Conservation (phyloP, 768 basidiomycete species). For the Termitomyces sp. region DNA sequence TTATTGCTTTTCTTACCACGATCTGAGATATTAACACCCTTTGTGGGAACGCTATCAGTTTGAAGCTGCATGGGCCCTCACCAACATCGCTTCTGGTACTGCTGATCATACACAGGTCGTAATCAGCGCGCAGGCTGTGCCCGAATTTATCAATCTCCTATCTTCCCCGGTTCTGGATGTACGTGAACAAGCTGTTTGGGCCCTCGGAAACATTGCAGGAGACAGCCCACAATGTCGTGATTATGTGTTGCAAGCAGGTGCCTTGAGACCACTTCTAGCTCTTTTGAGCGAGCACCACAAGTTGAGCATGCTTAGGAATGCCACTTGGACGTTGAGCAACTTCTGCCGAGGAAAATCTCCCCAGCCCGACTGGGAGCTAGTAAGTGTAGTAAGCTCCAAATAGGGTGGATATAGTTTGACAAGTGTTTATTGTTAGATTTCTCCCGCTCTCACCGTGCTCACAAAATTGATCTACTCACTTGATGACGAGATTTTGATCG, state of each 20-base stretch:
- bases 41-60: constrained; percentile 49
- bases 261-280: constrained; percentile 85
- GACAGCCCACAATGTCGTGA: constrained; percentile 98
- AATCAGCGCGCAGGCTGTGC: constrained; percentile 90
- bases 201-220: constrained; percentile 97
- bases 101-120: constrained; percentile 98
- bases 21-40: background rate
- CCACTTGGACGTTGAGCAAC: constrained; percentile 99
- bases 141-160: constrained; percentile 94
- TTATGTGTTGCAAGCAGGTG: constrained; percentile 91
- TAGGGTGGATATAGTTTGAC: constrained; percentile 9
- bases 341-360: constrained; percentile 98
- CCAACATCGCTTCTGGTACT: constrained; percentile 97
- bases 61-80: constrained; percentile 96
- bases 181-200: constrained; percentile 99
- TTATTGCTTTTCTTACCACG: background rate
- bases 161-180: constrained; percentile 95
- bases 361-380: constrained; percentile 97
- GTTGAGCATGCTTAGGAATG: constrained; percentile 96
- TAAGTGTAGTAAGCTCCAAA: constrained; percentile 36
- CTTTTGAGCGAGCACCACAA: constrained; percentile 96
- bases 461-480: constrained; percentile 98
- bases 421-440: constrained; percentile 56
- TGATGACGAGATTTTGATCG: constrained; percentile 98
- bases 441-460: constrained; percentile 92